Conservation (phyloP, 2,329 filamentous ascomycete species). For the Aspergillus latus region DNA sequence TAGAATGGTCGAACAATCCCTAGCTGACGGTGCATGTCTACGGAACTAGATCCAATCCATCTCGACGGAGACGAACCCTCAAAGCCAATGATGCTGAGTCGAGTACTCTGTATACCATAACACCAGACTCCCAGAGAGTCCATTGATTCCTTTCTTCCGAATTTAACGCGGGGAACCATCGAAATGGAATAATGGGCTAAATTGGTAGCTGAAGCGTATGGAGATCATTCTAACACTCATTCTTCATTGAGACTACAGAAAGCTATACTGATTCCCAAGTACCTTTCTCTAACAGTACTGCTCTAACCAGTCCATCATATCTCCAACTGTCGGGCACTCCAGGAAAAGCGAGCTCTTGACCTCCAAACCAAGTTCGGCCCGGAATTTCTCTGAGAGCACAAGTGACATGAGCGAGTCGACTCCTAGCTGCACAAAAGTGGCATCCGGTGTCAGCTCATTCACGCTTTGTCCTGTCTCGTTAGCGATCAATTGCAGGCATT, state of each 20-base stretch:
- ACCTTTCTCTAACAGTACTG: constrained; percentile 10
- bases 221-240: constrained; percentile 1
- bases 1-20: too few relatives aligned
- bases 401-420: constrained; percentile 41
- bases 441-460: constrained; percentile 25
- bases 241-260: neutral
- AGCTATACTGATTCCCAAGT: neutral
- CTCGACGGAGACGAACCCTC: too few relatives aligned
- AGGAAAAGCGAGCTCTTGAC: constrained; percentile 28
- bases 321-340: constrained; percentile 25
- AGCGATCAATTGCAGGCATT: constrained; percentile 30
- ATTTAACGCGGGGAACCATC: too few relatives aligned
- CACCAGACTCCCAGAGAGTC: too few relatives aligned
- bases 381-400: constrained; percentile 36
- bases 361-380: constrained; percentile 31
- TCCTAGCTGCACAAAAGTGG: constrained; percentile 31
- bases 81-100: too few relatives aligned
- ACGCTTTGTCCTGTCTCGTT: constrained; percentile 28
- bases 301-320: constrained; percentile 20
- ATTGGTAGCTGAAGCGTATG: neutral
- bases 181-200: neutral
- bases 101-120: too few relatives aligned
- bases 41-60: too few relatives aligned
- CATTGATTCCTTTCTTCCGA: too few relatives aligned
- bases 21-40: too few relatives aligned